phyloP scores from a whole-genome alignment of 2,329 filamentous ascomycete genomes.

The Parastagonospora nodorum region DNA sequence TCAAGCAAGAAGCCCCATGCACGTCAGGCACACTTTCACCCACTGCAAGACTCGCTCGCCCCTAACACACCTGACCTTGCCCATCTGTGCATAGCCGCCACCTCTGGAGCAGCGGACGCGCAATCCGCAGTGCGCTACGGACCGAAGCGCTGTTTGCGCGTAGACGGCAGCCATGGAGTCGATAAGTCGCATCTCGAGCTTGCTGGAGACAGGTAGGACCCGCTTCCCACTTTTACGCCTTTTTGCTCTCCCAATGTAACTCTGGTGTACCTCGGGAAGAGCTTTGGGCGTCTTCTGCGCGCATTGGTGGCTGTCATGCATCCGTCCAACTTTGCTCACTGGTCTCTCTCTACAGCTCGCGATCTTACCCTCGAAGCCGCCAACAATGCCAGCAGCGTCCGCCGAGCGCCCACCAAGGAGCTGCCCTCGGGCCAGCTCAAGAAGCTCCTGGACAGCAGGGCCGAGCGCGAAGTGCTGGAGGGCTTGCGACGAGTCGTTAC shows the following conservation, averaged over 20 bases:
- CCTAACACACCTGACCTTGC: conserved; percentile 20
- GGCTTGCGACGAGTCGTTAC: conserved; percentile 86
- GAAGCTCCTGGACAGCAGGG: conserved; percentile 91
- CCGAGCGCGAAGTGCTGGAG: conserved; percentile 90
- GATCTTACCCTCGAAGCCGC: conserved; percentile 98
- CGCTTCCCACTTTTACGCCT: conserved; percentile 10
- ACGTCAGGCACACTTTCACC: conserved; percentile 23
- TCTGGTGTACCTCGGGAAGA: neutral
- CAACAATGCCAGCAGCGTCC: conserved; percentile 73
- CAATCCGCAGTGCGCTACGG: conserved; percentile 12
- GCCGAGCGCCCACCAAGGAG: conserved; percentile 63
- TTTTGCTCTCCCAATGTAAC: conserved; percentile 1
- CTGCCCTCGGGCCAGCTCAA: conserved; percentile 85
- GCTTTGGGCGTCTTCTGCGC: conserved; percentile 5
- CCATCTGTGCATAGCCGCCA: conserved; percentile 32
- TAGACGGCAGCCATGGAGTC: conserved; percentile 75
- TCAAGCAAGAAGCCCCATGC: conserved; percentile 2
- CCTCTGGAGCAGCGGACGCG: conserved; percentile 14
- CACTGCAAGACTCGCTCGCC: conserved; percentile 25
- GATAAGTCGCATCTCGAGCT: conserved; percentile 87
- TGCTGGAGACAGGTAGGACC: conserved; percentile 85
- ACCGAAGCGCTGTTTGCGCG: conserved; percentile 18
- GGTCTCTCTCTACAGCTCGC: conserved; percentile 68
- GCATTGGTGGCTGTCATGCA: conserved; percentile 32
- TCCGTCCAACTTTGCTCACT: conserved; percentile 47